A percentile compares a stretch with the other conserved stretches of the same genome.
phyloP scores from a whole-genome alignment of 2,329 filamentous ascomycete species.

The Monosporascus sp. region DNA sequence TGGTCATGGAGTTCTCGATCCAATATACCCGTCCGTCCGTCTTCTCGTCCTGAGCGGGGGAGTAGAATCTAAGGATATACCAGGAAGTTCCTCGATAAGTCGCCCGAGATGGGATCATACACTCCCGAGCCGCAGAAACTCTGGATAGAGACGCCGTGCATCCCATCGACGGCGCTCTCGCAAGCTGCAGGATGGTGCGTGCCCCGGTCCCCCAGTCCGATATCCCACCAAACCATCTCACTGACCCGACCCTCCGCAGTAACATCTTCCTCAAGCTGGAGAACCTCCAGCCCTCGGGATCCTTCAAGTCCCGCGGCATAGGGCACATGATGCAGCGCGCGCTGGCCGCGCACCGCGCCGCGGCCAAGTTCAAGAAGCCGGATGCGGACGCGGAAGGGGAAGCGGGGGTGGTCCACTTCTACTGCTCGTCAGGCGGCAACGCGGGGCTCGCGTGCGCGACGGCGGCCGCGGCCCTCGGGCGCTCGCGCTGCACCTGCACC shows the following conservation, averaged over 20 bases:
- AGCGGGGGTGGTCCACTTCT: slow-evolving; percentile 56
- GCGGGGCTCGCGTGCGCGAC: slow-evolving; percentile 77
- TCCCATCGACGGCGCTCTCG: slow-evolving; percentile 62
- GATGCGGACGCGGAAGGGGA: slow-evolving; percentile 16
- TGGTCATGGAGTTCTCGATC: too few relatives aligned
- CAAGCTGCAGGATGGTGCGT: slow-evolving; percentile 66
- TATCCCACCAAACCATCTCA: neutral
- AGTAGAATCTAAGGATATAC: neutral
- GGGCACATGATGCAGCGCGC: slow-evolving; percentile 60
- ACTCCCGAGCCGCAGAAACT: slow-evolving; percentile 39
- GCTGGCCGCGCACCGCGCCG: slow-evolving; percentile 23
- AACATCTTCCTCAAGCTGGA: slow-evolving; percentile 83
- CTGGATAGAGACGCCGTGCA: slow-evolving; percentile 68
- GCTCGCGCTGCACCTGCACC: slow-evolving; percentile 47
- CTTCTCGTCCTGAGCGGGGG: too few relatives aligned
- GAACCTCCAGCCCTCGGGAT: slow-evolving; percentile 76
- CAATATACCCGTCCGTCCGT: too few relatives aligned
- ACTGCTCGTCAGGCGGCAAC: slow-evolving; percentile 76
- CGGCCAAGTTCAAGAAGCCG: too few relatives aligned
- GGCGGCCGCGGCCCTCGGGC: slow-evolving; percentile 55
- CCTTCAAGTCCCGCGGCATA: slow-evolving; percentile 79
- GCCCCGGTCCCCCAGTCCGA: neutral
- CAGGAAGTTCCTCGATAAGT: neutral
- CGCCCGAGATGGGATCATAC: slow-evolving; percentile 34
- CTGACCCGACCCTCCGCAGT: slow-evolving; percentile 32